Evolutionary conservation across 148 eudicot species (phyloP).

Genomic region (Silene uniflora): DNA sequence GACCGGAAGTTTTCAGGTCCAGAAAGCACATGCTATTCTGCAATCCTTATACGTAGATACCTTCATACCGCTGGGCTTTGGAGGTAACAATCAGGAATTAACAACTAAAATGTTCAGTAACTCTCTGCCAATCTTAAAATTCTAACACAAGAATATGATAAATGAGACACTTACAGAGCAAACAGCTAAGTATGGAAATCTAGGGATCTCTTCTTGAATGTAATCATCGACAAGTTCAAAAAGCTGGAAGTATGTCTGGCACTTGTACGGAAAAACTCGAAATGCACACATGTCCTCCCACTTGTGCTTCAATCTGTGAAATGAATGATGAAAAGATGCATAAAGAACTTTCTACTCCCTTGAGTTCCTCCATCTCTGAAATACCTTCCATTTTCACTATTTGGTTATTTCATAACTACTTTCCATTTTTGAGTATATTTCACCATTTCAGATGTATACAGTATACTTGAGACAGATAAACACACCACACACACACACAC

Average conservation of each 20-base stretch:
- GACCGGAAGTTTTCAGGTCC: no score
- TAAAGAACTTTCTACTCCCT: background rate
- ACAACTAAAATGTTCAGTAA: background rate
- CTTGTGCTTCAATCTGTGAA: constrained; percentile 51
- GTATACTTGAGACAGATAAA: no score
- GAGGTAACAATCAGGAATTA: background rate
- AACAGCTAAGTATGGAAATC: constrained; percentile 40
- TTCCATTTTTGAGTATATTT: no score
- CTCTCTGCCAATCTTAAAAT: no score
- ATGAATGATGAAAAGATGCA: constrained; percentile 18
- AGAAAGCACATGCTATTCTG: background rate
- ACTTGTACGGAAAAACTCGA: constrained; percentile 73
- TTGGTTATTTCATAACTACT: no score
- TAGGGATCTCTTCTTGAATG: constrained; percentile 79
- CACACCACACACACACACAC: background rate
- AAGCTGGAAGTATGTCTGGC: constrained; percentile 67
- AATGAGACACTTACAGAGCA: constrained; percentile 49
- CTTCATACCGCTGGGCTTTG: background rate
- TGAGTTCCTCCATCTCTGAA: no score
- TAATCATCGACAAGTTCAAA: constrained; percentile 80
- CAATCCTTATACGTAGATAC: background rate
- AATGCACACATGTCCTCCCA: constrained; percentile 87
- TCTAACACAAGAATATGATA: background rate
- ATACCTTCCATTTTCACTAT: no score
- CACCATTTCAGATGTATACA: no score